Evolutionary conservation across 2,329 filamentous ascomycete genomes (phyloP), one percentile per base, ranked within the genome.

Genomic region (Macroventuria anomochaeta): DNA sequence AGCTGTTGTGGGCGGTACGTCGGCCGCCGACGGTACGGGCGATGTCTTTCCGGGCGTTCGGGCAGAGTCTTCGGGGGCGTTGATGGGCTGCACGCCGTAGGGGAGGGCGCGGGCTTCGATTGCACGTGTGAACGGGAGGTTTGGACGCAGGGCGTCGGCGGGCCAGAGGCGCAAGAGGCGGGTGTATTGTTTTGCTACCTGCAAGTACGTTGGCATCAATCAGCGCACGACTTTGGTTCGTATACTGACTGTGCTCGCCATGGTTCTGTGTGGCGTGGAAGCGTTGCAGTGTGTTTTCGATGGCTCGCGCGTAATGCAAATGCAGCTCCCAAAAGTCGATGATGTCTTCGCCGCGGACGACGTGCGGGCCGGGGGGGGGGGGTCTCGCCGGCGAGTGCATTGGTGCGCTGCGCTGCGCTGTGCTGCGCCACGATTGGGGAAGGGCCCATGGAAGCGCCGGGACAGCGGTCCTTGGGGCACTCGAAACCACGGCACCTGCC

Each of bases 141-240:
- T 74, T 12, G 81, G 81, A 21, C 81, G 80, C 31, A 83, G 76
- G 32, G 70, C 64, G 67, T 83, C 81, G 54, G 73, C 72, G 21
- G 81, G 81, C 81, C 81, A 83, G 65, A 75, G 75, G 51, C 71
- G 56, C 48, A 81, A 70, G 61, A 81, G 75, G 65, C 81, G 79
- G 11, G 76, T 69, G 72, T 82, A 83, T 68, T 82, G 79, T 53
- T 76, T 76, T 63, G 72, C 63, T 61, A 79, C 71, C 61, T 63
- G n/a, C 32, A 12, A n/a, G 4, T 8, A 5, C 34, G 26, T 40
- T 31, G n/a, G 49, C 7, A 18, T 8, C 3, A 3, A 3, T 18
- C n/a, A 2, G 40, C 7, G 1, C 1, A 4, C n/a, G n/a, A n/a
- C n/a, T n/a, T n/a, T n/a, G n/a, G n/a, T n/a, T n/a, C n/a, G n/a